Evolutionary conservation across 2,329 filamentous ascomycete genomes (phyloP).

Genomic region (Aspergillus glaucus): DNA sequence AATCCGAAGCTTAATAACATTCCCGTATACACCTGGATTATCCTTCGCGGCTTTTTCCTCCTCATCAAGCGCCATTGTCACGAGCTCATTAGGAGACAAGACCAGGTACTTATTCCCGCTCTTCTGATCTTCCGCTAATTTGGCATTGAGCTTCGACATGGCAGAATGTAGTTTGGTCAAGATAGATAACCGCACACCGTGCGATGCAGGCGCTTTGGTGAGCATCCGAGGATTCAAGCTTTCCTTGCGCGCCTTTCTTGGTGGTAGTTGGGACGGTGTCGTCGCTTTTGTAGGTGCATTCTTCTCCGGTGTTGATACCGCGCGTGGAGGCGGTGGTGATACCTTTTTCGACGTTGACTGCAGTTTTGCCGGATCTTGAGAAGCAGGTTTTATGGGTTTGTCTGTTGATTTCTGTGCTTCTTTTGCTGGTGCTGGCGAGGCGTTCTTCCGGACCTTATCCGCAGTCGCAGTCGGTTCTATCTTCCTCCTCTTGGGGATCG

Average conservation of each 20-base stretch:
- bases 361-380: slow-evolving; percentile 10
- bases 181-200: slow-evolving; percentile 37
- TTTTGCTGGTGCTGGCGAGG: neutral
- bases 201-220: slow-evolving; percentile 37
- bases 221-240: slow-evolving; percentile 42
- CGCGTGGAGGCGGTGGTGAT: slow-evolving; percentile 22
- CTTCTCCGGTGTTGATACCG: slow-evolving; percentile 4
- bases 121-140: slow-evolving; percentile 27
- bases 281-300: slow-evolving; percentile 1
- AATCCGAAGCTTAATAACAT: slow-evolving; percentile 76
- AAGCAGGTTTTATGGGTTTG: slow-evolving; percentile 7
- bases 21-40: slow-evolving; percentile 67
- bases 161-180: slow-evolving; percentile 39
- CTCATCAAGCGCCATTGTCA: slow-evolving; percentile 49
- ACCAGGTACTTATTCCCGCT: slow-evolving; percentile 27
- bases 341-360: slow-evolving; percentile 18
- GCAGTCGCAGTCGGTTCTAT: slow-evolving; percentile 5
- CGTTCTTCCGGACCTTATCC: neutral
- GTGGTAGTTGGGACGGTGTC: slow-evolving; percentile 10
- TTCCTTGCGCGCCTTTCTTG: slow-evolving; percentile 34
- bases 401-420: slow-evolving; percentile 4
- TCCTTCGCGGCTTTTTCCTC: slow-evolving; percentile 69
- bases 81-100: slow-evolving; percentile 39
- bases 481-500: slow-evolving; percentile 27
- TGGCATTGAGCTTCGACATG: slow-evolving; percentile 37